These are phyloP conservation scores for Cenchrus purpureus DNA, from an alignment of 176 grass and related monocot genomes.

Conservation along the genomic window DNA sequence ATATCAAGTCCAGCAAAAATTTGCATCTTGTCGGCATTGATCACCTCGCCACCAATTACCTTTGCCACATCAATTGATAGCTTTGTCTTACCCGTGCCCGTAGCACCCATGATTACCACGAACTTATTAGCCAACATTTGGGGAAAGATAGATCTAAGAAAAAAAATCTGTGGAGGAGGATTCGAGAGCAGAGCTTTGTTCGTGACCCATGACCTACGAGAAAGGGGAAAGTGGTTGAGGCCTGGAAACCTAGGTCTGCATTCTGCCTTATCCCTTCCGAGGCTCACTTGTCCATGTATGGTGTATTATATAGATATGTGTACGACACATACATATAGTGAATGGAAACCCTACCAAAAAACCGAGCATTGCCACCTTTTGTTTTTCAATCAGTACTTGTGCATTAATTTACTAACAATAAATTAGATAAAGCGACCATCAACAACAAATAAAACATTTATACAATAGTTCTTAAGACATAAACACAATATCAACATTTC, in stretches of 20 bases:
- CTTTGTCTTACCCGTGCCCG: conserved; percentile 53
- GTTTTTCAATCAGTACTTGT: not conserved
- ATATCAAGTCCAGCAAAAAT: conserved; percentile 53
- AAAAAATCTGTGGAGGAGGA: not conserved
- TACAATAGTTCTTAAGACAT: too few relatives aligned
- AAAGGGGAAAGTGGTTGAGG: not conserved
- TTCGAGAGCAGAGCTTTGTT: not conserved
- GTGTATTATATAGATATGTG: not conserved
- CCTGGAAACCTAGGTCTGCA: not conserved
- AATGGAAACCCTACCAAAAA: not conserved
- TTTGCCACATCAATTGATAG: conserved; percentile 47
- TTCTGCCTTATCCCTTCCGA: not conserved
- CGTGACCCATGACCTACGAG: not conserved
- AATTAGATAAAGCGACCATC: too few relatives aligned
- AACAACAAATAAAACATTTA: too few relatives aligned
- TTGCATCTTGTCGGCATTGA: conserved; percentile 66
- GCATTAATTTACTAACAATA: too few relatives aligned
- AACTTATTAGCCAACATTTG: not conserved
- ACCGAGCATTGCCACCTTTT: not conserved
- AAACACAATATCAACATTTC: too few relatives aligned
- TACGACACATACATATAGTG: not conserved
- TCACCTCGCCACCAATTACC: conserved; percentile 42
- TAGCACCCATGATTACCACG: conserved; percentile 49
- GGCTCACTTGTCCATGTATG: not conserved
- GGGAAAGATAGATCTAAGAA: not conserved